These are phyloP conservation scores for Stagonosporopsis rhizophila DNA, from an alignment of 2,329 filamentous ascomycete species.

Conservation along the genomic window DNA sequence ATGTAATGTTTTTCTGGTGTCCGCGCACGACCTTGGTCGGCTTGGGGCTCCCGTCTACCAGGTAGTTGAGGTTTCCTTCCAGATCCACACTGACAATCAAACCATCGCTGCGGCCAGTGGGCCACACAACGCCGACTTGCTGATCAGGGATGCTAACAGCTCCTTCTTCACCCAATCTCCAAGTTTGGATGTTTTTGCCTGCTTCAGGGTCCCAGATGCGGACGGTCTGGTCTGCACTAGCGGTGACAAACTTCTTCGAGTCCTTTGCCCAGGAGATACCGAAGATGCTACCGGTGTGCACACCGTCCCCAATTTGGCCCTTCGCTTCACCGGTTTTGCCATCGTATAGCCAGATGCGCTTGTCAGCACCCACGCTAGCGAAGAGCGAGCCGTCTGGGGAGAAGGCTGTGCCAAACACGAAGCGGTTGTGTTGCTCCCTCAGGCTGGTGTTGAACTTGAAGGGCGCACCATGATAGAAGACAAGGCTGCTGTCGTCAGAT, in stretches of 20 bases:
- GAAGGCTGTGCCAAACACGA: constrained; percentile 86
- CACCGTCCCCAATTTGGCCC: constrained; percentile 77
- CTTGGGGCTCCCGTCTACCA: constrained; percentile 72
- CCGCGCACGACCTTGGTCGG: constrained; percentile 79
- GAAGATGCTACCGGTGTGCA: constrained; percentile 92
- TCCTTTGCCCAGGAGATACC: constrained; percentile 89
- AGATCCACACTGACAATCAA: constrained; percentile 90
- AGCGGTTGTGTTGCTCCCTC: constrained; percentile 81
- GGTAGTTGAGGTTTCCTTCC: constrained; percentile 88
- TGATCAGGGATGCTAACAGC: constrained; percentile 78
- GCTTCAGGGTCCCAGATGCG: constrained; percentile 91
- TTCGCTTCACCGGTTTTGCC: constrained; percentile 91
- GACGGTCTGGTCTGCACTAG: constrained; percentile 92
- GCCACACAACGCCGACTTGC: constrained; percentile 94
- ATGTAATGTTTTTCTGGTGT: constrained; percentile 90
- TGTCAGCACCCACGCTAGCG: constrained; percentile 91
- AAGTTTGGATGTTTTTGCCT: constrained; percentile 78
- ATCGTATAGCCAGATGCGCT: constrained; percentile 91
- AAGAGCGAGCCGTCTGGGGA: constrained; percentile 84
- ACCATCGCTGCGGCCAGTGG: constrained; percentile 79
- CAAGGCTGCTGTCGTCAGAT: constrained; percentile 86
- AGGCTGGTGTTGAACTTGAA: constrained; percentile 95
- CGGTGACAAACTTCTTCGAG: constrained; percentile 85
- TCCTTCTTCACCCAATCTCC: constrained; percentile 81
- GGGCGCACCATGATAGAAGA: constrained; percentile 91